These are phyloP conservation scores for Chrysoporthe austroafricana DNA, from an alignment of 2,329 filamentous ascomycete species.

Conservation along the genomic window DNA sequence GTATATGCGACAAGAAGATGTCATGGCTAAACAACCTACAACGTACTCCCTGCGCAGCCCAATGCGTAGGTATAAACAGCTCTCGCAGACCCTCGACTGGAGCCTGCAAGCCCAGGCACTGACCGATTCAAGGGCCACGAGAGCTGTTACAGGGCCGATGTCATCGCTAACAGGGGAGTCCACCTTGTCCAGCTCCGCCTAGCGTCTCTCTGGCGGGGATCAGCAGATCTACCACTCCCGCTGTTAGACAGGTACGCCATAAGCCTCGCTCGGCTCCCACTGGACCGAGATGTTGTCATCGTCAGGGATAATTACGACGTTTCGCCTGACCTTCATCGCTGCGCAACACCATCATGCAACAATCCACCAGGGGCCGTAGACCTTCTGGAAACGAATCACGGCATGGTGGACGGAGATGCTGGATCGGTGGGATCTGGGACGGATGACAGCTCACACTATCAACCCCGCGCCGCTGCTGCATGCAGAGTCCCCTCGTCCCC, in stretches of 20 bases:
- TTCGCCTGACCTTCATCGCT: background rate
- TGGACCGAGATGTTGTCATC: slow-evolving; percentile 23
- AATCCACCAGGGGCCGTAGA: background rate
- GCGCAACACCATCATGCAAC: background rate
- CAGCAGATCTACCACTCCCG: background rate
- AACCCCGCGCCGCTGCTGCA: too few relatives aligned
- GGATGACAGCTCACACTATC: background rate
- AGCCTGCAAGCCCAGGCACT: background rate
- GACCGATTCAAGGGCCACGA: too few relatives aligned
- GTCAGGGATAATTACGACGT: slow-evolving; percentile 14
- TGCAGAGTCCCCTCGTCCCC: too few relatives aligned
- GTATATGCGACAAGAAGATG: background rate
- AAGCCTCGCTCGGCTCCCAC: background rate
- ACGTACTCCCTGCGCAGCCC: too few relatives aligned
- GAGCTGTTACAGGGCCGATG: background rate
- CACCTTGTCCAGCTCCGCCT: background rate
- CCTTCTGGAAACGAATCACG: background rate
- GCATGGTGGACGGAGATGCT: background rate
- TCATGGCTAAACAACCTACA: background rate
- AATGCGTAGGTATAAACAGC: too few relatives aligned
- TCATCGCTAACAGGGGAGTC: background rate
- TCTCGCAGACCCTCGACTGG: too few relatives aligned
- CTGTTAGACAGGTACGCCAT: background rate
- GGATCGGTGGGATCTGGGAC: background rate
- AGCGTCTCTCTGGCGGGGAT: background rate